Conservation (phyloP, 73 alveolate species). For the Stentor roeselii region DNA sequence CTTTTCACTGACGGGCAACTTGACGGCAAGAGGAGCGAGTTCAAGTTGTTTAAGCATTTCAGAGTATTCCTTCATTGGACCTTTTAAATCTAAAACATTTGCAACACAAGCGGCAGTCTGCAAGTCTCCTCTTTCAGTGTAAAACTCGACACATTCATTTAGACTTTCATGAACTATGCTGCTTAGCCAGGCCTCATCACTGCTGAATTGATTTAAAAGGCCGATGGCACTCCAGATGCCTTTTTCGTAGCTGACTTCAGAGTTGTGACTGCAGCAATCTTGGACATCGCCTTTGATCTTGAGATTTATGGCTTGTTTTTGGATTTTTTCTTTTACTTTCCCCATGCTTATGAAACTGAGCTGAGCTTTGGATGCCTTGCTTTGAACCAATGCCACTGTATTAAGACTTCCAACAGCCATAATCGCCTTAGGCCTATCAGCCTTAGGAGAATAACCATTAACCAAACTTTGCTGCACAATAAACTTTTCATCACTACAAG, state of each 20-base stretch:
- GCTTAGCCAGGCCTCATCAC: background rate
- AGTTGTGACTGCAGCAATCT: background rate
- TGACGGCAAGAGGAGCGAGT: background rate
- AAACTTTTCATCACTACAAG: slow-evolving; percentile 17
- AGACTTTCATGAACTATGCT: background rate
- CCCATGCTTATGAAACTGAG: background rate
- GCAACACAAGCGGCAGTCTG: slow-evolving; percentile 26
- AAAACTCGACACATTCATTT: slow-evolving; percentile 5
- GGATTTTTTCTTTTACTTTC: slow-evolving; percentile 3
- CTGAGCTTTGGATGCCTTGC: background rate
- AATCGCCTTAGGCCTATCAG: background rate
- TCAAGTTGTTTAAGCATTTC: background rate
- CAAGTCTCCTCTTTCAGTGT: slow-evolving; percentile 26
- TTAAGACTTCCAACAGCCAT: slow-evolving; percentile 6
- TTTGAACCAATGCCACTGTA: background rate
- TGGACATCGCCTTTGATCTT: slow-evolving; percentile 3
- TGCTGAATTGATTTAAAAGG: background rate
- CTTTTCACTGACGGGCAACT: background rate
- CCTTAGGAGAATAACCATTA: slow-evolving; percentile 20
- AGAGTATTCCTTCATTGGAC: background rate
- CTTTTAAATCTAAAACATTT: background rate
- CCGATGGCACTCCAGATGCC: background rate
- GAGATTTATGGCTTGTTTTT: background rate
- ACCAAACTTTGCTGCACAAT: background rate
- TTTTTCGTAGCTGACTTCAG: background rate